Evolutionary conservation across 257 asterid species (phyloP).

Genomic region (Jacaranda mimosifolia): DNA sequence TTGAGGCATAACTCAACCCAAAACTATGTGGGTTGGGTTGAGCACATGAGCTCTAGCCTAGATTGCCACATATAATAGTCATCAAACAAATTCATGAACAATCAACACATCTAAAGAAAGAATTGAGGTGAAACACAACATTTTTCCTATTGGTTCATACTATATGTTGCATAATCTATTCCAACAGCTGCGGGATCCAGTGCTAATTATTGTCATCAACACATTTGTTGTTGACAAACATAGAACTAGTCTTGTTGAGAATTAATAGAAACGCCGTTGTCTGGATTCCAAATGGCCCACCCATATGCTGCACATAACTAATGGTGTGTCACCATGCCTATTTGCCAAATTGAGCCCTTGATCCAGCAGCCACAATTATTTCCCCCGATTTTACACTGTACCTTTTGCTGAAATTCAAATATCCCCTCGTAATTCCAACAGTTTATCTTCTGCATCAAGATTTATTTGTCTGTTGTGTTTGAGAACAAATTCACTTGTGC

Average conservation of each 20-base stretch:
- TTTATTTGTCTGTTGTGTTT: background rate
- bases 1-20: no score
- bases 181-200: background rate
- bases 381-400: background rate
- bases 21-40: no score
- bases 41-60: no score
- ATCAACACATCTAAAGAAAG: no score
- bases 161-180: background rate
- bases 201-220: background rate
- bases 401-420: background rate
- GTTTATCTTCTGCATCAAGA: slow-evolving; percentile 2
- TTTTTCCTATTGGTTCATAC: no score
- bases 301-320: background rate
- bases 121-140: no score
- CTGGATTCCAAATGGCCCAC: background rate
- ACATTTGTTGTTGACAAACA: background rate
- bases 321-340: background rate
- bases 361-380: background rate
- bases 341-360: background rate
- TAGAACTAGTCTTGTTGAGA: background rate
- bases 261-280: background rate
- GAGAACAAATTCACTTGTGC: background rate
- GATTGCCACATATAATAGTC: no score
- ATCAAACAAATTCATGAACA: no score
- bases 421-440: no score